Conservation (phyloP, 208 protist genomes). For the Acanthamoeba triangularis region DNA sequence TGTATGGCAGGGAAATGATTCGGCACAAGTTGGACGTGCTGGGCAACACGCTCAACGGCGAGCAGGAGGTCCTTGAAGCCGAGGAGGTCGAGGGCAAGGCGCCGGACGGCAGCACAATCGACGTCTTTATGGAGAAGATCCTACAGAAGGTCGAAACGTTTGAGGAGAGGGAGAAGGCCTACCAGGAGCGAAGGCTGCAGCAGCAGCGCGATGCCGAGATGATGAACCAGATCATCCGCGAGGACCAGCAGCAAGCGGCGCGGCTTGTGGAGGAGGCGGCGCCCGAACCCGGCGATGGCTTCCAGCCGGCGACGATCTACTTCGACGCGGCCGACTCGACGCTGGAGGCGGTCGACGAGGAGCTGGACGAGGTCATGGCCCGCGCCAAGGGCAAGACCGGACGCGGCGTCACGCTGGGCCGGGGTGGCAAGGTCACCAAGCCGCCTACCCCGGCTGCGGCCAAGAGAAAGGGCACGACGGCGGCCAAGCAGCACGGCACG, state of each 20-base stretch:
- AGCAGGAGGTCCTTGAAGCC: conserved; percentile 68
- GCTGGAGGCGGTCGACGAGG: conserved; percentile 8
- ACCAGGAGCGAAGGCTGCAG: conserved; percentile 41
- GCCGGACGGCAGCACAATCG: conserved; percentile 44
- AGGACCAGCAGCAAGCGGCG: neutral
- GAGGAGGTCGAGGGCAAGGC: conserved; percentile 71
- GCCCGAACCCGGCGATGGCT: neutral
- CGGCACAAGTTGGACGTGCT: conserved; percentile 79
- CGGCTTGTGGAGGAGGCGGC: neutral
- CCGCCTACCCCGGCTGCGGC: neutral
- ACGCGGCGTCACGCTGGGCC: neutral
- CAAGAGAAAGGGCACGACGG: neutral
- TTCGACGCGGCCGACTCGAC: conserved; percentile 10
- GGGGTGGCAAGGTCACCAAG: neutral
- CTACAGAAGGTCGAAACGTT: conserved; percentile 46
- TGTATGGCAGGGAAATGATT: conserved; percentile 78
- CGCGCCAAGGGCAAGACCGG: neutral
- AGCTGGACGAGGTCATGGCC: neutral
- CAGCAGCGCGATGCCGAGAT: conserved; percentile 47
- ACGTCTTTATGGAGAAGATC: conserved; percentile 45
- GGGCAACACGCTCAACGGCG: conserved; percentile 78
- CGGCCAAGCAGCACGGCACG: neutral
- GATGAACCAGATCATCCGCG: conserved; percentile 48
- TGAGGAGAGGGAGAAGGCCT: conserved; percentile 50
- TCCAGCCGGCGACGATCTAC: conserved; percentile 50